Evolutionary conservation across 306 rosid species (phyloP), one percentile per base, ranked within the genome.

Genomic region (Leucaena leucocephala): DNA sequence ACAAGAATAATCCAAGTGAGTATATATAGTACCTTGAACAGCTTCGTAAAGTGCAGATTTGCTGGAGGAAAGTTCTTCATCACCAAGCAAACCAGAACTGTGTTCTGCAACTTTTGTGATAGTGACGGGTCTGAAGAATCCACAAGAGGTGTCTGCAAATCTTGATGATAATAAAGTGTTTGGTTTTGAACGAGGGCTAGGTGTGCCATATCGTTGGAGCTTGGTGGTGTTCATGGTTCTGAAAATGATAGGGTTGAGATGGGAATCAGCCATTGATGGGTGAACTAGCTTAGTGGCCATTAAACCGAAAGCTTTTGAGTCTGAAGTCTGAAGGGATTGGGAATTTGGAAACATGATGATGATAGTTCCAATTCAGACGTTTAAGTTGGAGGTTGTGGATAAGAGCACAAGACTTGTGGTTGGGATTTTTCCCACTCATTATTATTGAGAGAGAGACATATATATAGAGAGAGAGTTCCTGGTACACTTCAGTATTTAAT

Each of bases 21-120:
- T 64, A n/a, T 67, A 27, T 27, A 40, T 27, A 15, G 6, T 84
- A 90, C 98, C 98, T 88, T 90, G 65, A 72, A 93, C 62, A 8
- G 91, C 91, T n/a, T 81, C 82, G 42, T 82, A 82, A 77, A 93
- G 92, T 52, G 82, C 82, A 9, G 61, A 36, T 82, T 90, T 93
- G 54, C 76, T 69, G 76, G 76, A 84, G 78, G 86, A 71, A 76
- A 88, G 84, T 65, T 89, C 76, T 55, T 86, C 90, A 81, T 86
- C 88, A 61, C 83, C 90, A 55, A 84, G 77, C 15, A 88, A 67
- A 36, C 81, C 87, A 57, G 92, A 75, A 75, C 71, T 81, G 4
- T 83, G 84, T 43, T 77, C 89, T 54, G 90, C 84, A 69, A 78
- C 93, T 78, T 77, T 91, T 69, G 76, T 57, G 16, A 65, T 46